Evolutionary conservation across 148 eudicot genomes (phyloP).

Genomic region (Arctostaphylos glauca): DNA sequence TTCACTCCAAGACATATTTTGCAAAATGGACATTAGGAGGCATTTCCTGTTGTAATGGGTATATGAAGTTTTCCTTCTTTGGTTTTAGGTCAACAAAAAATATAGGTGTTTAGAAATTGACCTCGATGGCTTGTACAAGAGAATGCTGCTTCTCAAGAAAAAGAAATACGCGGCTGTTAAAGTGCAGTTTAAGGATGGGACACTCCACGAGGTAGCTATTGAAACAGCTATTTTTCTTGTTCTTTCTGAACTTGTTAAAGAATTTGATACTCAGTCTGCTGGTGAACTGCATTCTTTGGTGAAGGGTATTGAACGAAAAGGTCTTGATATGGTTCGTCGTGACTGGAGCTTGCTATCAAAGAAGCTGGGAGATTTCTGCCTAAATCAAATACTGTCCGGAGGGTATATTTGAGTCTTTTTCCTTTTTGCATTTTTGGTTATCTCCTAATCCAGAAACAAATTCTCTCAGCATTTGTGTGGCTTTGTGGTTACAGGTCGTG

Average conservation of each 20-base stretch:
- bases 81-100: conserved; percentile 78
- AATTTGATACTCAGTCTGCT: not conserved
- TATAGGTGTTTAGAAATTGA: conserved; percentile 92
- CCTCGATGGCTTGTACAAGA: conserved; percentile 91
- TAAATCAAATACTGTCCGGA: conserved; percentile 88
- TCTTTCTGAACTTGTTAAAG: conserved; percentile 10
- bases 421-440: not conserved
- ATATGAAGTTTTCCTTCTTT: not conserved
- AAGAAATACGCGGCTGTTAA: conserved; percentile 99
- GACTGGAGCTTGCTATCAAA: conserved; percentile 98
- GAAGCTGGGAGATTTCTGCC: conserved; percentile 91
- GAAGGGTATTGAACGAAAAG: conserved; percentile 90
- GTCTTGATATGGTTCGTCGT: conserved; percentile 99
- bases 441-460: not conserved
- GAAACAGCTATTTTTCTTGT: conserved; percentile 10
- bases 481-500: conserved; percentile 63
- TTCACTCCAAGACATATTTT: not conserved
- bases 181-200: conserved; percentile 72
- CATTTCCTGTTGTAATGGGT: conserved; percentile 2
- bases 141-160: conserved; percentile 97
- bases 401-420: conserved; percentile 45
- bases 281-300: conserved; percentile 18
- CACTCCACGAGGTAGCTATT: conserved; percentile 61
- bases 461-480: conserved; percentile 1
- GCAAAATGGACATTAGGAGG: not conserved